Evolutionary conservation across 2,329 filamentous ascomycete genomes (phyloP), one percentile per base, ranked within the genome.

Genomic region (Stachybotrys echinatus): DNA sequence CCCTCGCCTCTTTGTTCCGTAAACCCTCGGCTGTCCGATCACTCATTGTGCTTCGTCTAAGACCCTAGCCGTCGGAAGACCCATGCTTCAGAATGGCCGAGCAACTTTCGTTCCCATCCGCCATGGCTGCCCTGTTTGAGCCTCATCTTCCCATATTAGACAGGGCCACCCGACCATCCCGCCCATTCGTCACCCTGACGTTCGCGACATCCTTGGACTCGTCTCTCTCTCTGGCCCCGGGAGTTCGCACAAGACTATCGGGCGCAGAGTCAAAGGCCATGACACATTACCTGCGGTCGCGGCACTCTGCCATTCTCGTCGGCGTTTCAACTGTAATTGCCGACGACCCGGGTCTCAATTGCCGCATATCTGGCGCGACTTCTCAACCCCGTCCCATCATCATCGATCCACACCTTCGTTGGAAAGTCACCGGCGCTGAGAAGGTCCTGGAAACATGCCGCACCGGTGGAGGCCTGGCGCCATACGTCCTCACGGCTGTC

Each of bases 191-290:
- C 46, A 96, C 92, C 2, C 76, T 96, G 39, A 96, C 92, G 12
- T 97, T 92, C 68, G 92, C 94, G 20, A 87, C 86, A 6, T 96
- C 92, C 4, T 85, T 99, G 57, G 92, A 97, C 71, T 86, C 87
- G 39, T 81, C 84, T 48, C 77, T 95, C 47, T 82, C 91, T 2
- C 77, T 92, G 23, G 77, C 85, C 0, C 89, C 90, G 0, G 91
- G 91, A 14, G 76, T 83, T n/a, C 88, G 87, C 56, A 97, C 92
- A 2, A 75, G 80, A 0, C 80, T 97, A 14, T 97, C 92, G 1
- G 92, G 92, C 4, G 81, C 87, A 0, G 77, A 85, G 55, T 89
- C 89, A 37, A 96, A 96, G 68, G 81, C 88, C 48, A 95, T 97
- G 89, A 96, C 92, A 0, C 92, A 97, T 68, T 89, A 88, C 65